Conservation (phyloP, 176 grass and related monocot species). For the Pontederia crassipes region DNA sequence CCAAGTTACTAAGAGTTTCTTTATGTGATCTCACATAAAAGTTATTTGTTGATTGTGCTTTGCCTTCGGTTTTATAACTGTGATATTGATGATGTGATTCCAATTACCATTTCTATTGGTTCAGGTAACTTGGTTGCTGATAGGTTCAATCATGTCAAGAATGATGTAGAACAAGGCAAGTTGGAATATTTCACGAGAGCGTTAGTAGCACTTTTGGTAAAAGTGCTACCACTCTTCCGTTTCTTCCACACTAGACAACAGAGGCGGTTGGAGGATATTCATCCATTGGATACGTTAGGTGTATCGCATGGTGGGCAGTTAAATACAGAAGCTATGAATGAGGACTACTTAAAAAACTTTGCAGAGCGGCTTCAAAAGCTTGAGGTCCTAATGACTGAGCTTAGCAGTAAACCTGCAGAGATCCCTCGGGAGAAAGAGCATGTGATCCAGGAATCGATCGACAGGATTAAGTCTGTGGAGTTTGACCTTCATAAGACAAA, state of each 20-base stretch:
- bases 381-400: conserved; percentile 52
- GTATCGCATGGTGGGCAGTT: conserved; percentile 14
- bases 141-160: conserved; percentile 9
- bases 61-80: not conserved
- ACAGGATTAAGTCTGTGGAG: conserved; percentile 84
- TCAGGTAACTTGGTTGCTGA: conserved; percentile 27
- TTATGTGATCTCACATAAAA: too few species aligned
- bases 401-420: conserved; percentile 49
- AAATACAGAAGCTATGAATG: conserved; percentile 1
- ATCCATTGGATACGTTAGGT: conserved; percentile 6
- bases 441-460: conserved; percentile 51
- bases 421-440: conserved; percentile 68
- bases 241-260: conserved; percentile 33
- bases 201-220: conserved; percentile 44
- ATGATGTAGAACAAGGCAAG: conserved; percentile 21
- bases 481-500: conserved; percentile 71
- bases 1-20: too few species aligned
- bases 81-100: not conserved
- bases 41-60: not conserved
- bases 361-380: conserved; percentile 63
- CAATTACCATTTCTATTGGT: conserved; percentile 15
- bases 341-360: conserved; percentile 34
- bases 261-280: conserved; percentile 31
- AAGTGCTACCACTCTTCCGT: conserved; percentile 41
- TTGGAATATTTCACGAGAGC: conserved; percentile 28